Conservation (phyloP, 139 green algal species). For the Coccomyxa sp. region DNA sequence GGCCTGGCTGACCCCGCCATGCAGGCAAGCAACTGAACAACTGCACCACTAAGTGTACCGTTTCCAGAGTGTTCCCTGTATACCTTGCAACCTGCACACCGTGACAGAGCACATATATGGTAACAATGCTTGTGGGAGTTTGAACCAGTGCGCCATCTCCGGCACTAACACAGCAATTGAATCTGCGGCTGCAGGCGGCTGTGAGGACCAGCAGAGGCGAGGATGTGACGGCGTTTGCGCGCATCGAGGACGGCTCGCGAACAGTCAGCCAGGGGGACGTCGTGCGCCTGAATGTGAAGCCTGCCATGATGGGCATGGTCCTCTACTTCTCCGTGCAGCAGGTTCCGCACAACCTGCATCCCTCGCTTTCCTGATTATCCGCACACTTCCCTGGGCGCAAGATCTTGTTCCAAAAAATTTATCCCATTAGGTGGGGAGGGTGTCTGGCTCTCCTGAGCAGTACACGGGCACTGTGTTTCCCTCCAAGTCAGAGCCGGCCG, state of each 20-base stretch:
- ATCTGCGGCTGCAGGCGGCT: slow-evolving; percentile 25
- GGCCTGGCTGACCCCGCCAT: slow-evolving; percentile 23
- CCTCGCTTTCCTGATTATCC: too few relatives aligned
- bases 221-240: slow-evolving; percentile 56
- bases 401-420: not conserved
- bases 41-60: too few relatives aligned
- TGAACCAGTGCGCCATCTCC: too few relatives aligned
- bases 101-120: too few relatives aligned
- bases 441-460: not conserved
- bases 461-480: not conserved
- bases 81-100: too few relatives aligned
- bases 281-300: slow-evolving; percentile 50
- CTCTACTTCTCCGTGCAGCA: slow-evolving; percentile 52
- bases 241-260: slow-evolving; percentile 37
- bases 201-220: slow-evolving; percentile 30
- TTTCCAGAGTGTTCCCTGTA: too few relatives aligned
- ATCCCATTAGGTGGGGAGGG: not conserved
- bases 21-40: slow-evolving; percentile 28
- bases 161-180: too few relatives aligned
- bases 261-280: slow-evolving; percentile 43
- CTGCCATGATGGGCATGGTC: slow-evolving; percentile 44
- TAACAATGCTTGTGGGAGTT: too few relatives aligned
- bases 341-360: slow-evolving; percentile 1
- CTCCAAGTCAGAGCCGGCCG: not conserved
- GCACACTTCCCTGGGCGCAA: too few relatives aligned